Percentiles rank a stretch among this genome's conserved stretches.
Conservation (phyloP, 1,284 basidiomycete species). For the Quambalaria eucalypti region DNA sequence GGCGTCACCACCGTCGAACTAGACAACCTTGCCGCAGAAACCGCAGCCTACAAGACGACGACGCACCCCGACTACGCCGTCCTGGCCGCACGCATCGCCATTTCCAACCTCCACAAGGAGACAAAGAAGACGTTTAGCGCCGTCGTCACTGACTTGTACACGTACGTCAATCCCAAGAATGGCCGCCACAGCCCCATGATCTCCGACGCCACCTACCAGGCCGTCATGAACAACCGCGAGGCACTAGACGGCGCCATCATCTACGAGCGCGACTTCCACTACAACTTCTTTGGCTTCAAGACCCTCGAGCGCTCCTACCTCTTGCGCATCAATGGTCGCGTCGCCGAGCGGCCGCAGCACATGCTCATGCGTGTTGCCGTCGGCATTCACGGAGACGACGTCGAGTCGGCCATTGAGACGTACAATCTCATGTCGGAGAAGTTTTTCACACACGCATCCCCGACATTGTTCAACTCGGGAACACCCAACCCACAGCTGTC, state of each 20-base stretch:
- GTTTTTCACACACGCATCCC: conserved; percentile 88
- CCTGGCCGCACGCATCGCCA: conserved; percentile 93
- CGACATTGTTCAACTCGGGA: conserved; percentile 96
- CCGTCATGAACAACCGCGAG: conserved; percentile 74
- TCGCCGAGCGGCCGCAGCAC: conserved; percentile 95
- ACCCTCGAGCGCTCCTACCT: conserved; percentile 97
- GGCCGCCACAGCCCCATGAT: conserved; percentile 74
- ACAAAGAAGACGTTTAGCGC: conserved; percentile 93
- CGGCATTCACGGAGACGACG: conserved; percentile 84
- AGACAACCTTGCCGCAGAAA: conserved; percentile 71
- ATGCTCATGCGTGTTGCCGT: conserved; percentile 99
- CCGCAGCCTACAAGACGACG: conserved; percentile 95
- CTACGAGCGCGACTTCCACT: conserved; percentile 95
- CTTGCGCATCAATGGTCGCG: conserved; percentile 83
- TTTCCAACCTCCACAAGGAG: conserved; percentile 98
- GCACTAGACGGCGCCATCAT: conserved; percentile 87
- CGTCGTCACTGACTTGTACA: conserved; percentile 82
- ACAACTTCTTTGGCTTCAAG: conserved; percentile 88
- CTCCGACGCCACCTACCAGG: conserved; percentile 72
- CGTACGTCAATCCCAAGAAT: conserved; percentile 96
- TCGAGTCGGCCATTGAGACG: conserved; percentile 83
- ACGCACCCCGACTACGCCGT: conserved; percentile 92
- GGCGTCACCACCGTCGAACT: conserved; percentile 96
- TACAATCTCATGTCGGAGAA: conserved; percentile 74
- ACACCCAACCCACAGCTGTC: conserved; percentile 90